A percentile compares a stretch with the other conserved stretches of the same genome.
Conservation (phyloP, 306 rosid species). For the Quercus mongolica region DNA sequence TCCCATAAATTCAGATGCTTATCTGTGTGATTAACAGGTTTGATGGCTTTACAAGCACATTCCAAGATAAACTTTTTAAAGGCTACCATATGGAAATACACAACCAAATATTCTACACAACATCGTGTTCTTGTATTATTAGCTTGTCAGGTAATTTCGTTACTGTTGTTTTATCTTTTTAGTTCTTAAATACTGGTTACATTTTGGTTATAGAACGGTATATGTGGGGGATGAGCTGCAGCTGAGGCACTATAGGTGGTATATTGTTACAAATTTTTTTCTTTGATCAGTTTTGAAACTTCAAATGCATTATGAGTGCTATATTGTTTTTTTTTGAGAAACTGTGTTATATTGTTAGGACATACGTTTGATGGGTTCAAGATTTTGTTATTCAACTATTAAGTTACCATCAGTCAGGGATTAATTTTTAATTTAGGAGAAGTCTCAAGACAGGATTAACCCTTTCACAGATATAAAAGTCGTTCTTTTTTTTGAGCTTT, state of each 20-base stretch:
- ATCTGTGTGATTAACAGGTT: slow-evolving; percentile 33
- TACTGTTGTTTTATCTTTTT: slow-evolving; percentile 13
- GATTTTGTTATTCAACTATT: neutral
- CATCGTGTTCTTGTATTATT: slow-evolving; percentile 84
- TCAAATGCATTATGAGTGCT: neutral
- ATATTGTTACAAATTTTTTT: neutral
- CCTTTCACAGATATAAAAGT: neutral
- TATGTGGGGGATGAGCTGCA: neutral
- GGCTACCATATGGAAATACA: slow-evolving; percentile 99
- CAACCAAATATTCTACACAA: slow-evolving; percentile 94
- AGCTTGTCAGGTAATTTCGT: slow-evolving; percentile 74
- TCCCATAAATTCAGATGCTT: slow-evolving; percentile 4
- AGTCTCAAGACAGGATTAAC: neutral
- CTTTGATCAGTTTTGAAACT: neutral
- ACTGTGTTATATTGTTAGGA: neutral
- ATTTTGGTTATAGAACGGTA: neutral
- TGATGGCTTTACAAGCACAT: slow-evolving; percentile 98
- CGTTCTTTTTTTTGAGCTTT: neutral
- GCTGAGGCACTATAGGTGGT: neutral
- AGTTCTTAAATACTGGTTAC: slow-evolving; percentile 3
- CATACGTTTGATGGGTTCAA: neutral
- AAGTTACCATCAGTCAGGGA: neutral
- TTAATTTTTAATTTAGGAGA: neutral
- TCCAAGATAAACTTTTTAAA: slow-evolving; percentile 90
- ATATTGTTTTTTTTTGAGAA: neutral